Evolutionary conservation across 768 basidiomycete species (phyloP), one percentile per base, ranked within the genome.

Genomic region (Krasilnikovozyma curviuscula): DNA sequence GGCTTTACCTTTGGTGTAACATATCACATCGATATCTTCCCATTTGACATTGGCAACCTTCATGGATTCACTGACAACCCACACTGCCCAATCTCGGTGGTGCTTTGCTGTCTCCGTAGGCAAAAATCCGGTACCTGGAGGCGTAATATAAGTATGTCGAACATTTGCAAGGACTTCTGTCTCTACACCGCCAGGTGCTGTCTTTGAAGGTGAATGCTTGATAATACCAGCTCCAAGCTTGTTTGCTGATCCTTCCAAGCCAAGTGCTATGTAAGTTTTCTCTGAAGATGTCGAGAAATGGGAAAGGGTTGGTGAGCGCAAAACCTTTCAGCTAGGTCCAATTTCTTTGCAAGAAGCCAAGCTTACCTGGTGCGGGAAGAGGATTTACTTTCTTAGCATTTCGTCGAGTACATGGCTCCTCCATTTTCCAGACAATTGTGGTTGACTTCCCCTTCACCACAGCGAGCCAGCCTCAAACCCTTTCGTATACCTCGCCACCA

Each of bases 121-220:
- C 43, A 91, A 76, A 61, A 98, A 98, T 0, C 93, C 93, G 67
- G 97, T 86, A 2, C 93, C 93, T 3, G 91, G 85, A 5, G 93
- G 93, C 2, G 93, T 97, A 56, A 97, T 83, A 63, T 97, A 95
- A n/a, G 93, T 98, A 59, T 95, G 93, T 54, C 93, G 75, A 54
- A 95, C 71, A 58, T 98, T 98, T 21, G 86, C 82, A 6, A 95
- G 72, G 13, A 95, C 83, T 8, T 39, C 48, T 3, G 50, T 47
- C 13, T 7, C 3, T 5, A 38, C 46, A 14, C n/a, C n/a, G n/a
- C n/a, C n/a, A n/a, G n/a, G n/a, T n/a, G n/a, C n/a, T n/a, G n/a
- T n/a, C n/a, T 40, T 10, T 9, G 57, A 48, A 21, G 74, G 69
- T 16, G 71, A 69, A 61, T 98, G 93, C 56, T 75, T 75, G 65